phyloP scores from a whole-genome alignment of 169 alveolate species.

The Sarcocystis neurona region DNA sequence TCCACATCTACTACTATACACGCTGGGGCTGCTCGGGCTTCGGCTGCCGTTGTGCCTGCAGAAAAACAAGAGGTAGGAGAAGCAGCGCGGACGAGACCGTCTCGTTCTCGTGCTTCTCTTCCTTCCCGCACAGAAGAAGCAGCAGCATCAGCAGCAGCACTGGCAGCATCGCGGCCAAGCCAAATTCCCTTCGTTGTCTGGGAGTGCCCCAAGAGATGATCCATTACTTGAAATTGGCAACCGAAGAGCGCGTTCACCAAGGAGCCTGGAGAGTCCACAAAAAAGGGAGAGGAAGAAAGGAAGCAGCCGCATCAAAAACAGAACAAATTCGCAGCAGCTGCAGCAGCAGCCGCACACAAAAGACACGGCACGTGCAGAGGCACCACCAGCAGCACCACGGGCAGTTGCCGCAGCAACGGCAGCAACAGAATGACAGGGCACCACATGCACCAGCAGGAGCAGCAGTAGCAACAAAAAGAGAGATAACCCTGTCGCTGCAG shows the following conservation, averaged over 20 bases:
- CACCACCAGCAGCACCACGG: background rate
- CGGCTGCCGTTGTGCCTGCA: background rate
- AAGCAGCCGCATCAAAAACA: background rate
- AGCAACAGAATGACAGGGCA: background rate
- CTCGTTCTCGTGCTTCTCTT: slow-evolving; percentile 40
- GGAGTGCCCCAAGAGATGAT: slow-evolving; percentile 84
- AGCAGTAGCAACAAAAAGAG: background rate
- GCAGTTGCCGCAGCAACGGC: background rate
- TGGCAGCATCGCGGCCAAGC: slow-evolving; percentile 75
- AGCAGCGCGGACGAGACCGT: too few species aligned
- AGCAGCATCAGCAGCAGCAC: slow-evolving; percentile 10
- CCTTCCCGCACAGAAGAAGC: slow-evolving; percentile 1
- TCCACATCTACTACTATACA: slow-evolving; percentile 87
- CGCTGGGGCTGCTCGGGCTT: slow-evolving; percentile 56
- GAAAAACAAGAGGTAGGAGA: too few species aligned
- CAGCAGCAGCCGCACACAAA: background rate
- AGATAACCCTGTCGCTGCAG: too few species aligned
- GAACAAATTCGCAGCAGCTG: background rate
- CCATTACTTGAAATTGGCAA: slow-evolving; percentile 84
- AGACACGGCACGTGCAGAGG: background rate
- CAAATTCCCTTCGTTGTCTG: slow-evolving; percentile 92
- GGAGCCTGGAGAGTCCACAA: slow-evolving; percentile 69
- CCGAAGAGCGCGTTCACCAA: slow-evolving; percentile 83
- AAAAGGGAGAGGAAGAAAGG: background rate
- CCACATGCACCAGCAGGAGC: background rate